phyloP scores from a whole-genome alignment of 2,329 filamentous ascomycete species.

The Mollisia scopiformis region DNA sequence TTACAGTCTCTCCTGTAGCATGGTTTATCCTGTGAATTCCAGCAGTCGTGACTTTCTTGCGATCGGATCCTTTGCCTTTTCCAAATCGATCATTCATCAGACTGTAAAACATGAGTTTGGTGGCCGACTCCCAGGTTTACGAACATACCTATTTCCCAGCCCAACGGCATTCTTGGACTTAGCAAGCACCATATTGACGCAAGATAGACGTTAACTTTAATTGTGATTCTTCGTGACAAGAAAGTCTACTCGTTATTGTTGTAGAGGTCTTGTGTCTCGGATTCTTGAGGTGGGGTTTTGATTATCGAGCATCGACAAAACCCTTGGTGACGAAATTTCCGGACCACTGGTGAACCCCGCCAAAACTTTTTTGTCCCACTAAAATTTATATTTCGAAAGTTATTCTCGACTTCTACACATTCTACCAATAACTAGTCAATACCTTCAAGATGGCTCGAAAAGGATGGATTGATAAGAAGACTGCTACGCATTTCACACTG shows the following conservation, averaged over 20 bases:
- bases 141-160: conserved; percentile 70
- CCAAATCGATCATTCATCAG: conserved; percentile 99
- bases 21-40: conserved; percentile 68
- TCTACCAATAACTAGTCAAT: conserved; percentile 42
- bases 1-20: conserved; percentile 74
- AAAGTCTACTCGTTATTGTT: conserved; percentile 1
- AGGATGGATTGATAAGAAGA: conserved; percentile 77
- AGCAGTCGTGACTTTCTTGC: conserved; percentile 70
- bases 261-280: conserved; percentile 37
- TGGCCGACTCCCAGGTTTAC: too few species aligned
- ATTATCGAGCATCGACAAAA: conserved; percentile 25
- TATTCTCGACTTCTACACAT: conserved; percentile 5
- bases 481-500: conserved; percentile 88
- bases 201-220: not conserved
- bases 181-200: conserved; percentile 66
- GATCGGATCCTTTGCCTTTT: conserved; percentile 83
- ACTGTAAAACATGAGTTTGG: conserved; percentile 43
- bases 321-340: conserved; percentile 27
- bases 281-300: conserved; percentile 19
- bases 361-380: conserved; percentile 18
- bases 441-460: conserved; percentile 34
- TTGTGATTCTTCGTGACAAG: not conserved
- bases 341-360: conserved; percentile 26
- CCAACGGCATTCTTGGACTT: conserved; percentile 96
- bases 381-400: conserved; percentile 4